Evolutionary conservation across 768 basidiomycete genomes (phyloP).

Genomic region (Dentipellis sp.): DNA sequence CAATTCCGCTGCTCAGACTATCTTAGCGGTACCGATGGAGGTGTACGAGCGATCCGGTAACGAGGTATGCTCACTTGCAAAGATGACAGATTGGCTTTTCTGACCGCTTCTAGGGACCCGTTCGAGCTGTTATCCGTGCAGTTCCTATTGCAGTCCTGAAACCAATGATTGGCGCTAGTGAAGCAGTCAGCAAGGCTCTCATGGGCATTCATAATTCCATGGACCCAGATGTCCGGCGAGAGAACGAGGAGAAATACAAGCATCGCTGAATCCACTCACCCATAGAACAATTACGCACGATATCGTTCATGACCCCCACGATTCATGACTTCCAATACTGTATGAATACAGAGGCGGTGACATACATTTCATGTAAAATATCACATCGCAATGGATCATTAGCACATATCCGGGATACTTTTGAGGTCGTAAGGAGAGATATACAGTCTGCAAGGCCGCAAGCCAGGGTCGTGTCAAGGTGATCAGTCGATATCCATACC

Average conservation of each 20-base stretch:
- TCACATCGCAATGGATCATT: neutral
- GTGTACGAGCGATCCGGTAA: constrained; percentile 91
- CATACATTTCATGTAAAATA: neutral
- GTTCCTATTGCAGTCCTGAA: constrained; percentile 96
- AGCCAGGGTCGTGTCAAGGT: neutral
- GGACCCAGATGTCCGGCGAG: constrained; percentile 74
- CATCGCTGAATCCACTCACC: constrained; percentile 35
- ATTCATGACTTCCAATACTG: no score
- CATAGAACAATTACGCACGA: no score
- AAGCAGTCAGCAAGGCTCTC: constrained; percentile 92
- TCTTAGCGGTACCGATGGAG: constrained; percentile 98
- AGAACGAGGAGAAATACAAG: constrained; percentile 94
- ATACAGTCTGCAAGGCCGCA: neutral
- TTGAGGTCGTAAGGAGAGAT: neutral
- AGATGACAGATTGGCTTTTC: constrained; percentile 2
- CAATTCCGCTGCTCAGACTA: constrained; percentile 93
- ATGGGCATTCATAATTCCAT: constrained; percentile 89
- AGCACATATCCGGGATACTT: neutral
- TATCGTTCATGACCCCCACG: no score
- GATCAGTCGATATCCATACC: constrained; percentile 77
- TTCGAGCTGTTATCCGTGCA: constrained; percentile 90
- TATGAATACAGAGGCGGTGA: no score
- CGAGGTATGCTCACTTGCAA: constrained; percentile 42
- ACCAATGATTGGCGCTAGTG: constrained; percentile 97
- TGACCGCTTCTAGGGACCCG: constrained; percentile 59